Evolutionary conservation across 2,329 filamentous ascomycete genomes (phyloP).

Genomic region (Fusarium sp.): DNA sequence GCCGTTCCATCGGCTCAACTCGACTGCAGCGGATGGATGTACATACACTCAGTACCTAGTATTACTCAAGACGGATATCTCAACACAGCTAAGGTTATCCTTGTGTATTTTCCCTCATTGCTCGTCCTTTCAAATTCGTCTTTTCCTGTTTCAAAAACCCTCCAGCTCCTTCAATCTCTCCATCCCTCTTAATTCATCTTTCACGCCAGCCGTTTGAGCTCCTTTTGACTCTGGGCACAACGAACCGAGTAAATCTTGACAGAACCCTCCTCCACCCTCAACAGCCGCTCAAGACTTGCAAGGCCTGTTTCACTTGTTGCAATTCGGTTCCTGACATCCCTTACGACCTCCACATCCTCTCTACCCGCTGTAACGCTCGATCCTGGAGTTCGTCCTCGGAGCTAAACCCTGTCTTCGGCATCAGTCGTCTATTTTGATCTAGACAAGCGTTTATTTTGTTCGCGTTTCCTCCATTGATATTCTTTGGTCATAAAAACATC

Average conservation of each 20-base stretch:
- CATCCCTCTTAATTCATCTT: constrained; percentile 10
- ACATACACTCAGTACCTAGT: constrained; percentile 20
- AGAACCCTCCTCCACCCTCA: constrained; percentile 16
- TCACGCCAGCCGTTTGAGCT: neutral
- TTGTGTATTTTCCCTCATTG: constrained; percentile 5
- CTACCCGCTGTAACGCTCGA: constrained; percentile 26
- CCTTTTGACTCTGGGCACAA: constrained; percentile 7
- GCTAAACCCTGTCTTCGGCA: constrained; percentile 27
- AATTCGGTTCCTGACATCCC: constrained; percentile 22
- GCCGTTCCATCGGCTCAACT: constrained; percentile 57
- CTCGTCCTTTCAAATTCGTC: neutral
- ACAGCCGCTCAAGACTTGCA: constrained; percentile 8
- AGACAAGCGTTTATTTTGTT: constrained; percentile 38
- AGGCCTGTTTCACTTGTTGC: constrained; percentile 19
- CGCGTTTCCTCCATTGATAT: constrained; percentile 22
- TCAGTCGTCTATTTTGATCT: constrained; percentile 33
- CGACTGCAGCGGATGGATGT: constrained; percentile 56
- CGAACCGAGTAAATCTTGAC: constrained; percentile 22
- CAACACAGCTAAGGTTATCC: constrained; percentile 22
- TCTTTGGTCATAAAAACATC: constrained; percentile 10
- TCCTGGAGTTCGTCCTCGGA: constrained; percentile 26
- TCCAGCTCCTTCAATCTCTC: constrained; percentile 7
- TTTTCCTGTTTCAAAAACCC: constrained; percentile 29
- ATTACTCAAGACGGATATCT: constrained; percentile 55
- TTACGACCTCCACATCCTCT: constrained; percentile 25